Evolutionary conservation across 352 stramenopile genomes (phyloP).

Genomic region (Aphanomyces euteiches): DNA sequence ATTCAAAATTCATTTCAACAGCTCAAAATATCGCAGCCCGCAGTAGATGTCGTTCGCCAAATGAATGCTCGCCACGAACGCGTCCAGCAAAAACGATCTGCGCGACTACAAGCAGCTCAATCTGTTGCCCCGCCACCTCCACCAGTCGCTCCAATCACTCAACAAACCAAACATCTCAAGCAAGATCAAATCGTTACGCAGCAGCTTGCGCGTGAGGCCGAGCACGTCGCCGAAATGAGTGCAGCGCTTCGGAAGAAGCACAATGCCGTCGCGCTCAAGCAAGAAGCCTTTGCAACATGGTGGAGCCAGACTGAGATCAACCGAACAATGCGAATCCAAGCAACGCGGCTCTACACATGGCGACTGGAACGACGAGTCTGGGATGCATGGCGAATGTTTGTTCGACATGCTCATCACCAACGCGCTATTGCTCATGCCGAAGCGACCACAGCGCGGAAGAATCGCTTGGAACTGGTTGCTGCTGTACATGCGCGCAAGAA

Average conservation of each 20-base stretch:
- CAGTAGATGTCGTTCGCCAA: too few relatives aligned
- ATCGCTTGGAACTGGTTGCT: too few relatives aligned
- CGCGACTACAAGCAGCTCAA: neutral
- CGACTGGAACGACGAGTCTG: neutral
- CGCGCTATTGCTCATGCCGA: too few relatives aligned
- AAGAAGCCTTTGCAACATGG: slow-evolving; percentile 8
- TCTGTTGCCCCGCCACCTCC: neutral
- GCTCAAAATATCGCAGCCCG: too few relatives aligned
- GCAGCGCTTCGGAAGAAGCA: neutral
- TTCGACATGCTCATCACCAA: too few relatives aligned
- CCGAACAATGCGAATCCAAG: neutral
- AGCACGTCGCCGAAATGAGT: neutral
- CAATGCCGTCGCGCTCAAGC: neutral
- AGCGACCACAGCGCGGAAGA: too few relatives aligned
- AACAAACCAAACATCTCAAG: neutral
- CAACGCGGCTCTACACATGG: neutral
- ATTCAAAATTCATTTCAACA: too few relatives aligned
- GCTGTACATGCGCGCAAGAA: too few relatives aligned
- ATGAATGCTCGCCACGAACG: too few relatives aligned
- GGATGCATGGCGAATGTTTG: too few relatives aligned
- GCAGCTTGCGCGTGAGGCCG: neutral
- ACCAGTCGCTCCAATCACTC: neutral
- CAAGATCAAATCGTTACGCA: neutral
- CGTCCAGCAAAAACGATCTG: too few relatives aligned
- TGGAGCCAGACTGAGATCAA: neutral